Evolutionary conservation across 257 asterid species (phyloP).

Genomic region (Catharanthus roseus): DNA sequence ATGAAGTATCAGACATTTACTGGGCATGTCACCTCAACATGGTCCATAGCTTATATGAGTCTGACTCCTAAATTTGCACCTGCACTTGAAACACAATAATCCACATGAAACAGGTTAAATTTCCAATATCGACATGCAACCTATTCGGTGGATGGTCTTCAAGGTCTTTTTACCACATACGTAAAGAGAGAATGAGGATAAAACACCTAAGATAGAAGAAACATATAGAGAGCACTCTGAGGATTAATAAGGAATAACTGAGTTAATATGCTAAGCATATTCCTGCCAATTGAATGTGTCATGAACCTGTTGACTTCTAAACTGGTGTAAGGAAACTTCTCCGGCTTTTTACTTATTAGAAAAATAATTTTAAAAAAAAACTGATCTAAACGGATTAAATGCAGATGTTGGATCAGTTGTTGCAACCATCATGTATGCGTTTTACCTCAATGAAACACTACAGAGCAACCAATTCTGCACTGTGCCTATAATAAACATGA

Average conservation of each 20-base stretch:
- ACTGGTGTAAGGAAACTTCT: slow-evolving; percentile 9
- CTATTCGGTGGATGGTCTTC: neutral
- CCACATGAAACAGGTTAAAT: neutral
- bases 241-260: neutral
- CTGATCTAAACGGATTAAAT: slow-evolving; percentile 15
- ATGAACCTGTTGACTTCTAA: neutral
- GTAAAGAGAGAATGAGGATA: neutral
- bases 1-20: neutral
- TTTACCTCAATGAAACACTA: slow-evolving; percentile 46
- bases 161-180: neutral
- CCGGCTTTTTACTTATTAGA: too few species aligned
- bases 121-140: neutral
- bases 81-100: neutral
- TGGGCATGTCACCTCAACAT: neutral
- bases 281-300: neutral
- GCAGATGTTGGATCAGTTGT: slow-evolving; percentile 80
- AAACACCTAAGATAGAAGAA: neutral
- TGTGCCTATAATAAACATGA: slow-evolving; percentile 75
- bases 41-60: neutral
- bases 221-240: neutral
- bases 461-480: slow-evolving; percentile 47
- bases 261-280: neutral
- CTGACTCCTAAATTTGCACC: neutral
- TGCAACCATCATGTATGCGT: slow-evolving; percentile 71
- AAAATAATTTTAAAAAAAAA: too few species aligned